phyloP scores from a whole-genome alignment of 352 stramenopile species.

The Nothophytophthora sp. region DNA sequence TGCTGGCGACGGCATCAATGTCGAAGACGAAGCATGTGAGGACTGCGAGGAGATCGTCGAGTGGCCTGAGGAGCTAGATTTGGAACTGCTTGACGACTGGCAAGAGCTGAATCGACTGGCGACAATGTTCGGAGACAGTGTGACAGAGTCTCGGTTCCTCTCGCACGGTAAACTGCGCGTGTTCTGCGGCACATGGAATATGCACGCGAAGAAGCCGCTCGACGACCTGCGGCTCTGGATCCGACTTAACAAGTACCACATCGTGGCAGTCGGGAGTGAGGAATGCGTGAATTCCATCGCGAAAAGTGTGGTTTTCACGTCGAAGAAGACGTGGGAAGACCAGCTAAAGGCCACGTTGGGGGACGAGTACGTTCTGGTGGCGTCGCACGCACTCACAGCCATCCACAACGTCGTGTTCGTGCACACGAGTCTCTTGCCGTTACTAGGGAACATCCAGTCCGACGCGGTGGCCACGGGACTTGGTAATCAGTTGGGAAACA shows the following conservation, averaged over 20 bases:
- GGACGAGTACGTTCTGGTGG: slow-evolving; percentile 88
- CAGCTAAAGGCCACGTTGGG: slow-evolving; percentile 61
- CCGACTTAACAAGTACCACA: slow-evolving; percentile 76
- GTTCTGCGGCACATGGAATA: slow-evolving; percentile 87
- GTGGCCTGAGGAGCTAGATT: slow-evolving; percentile 60
- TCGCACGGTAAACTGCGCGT: slow-evolving; percentile 51
- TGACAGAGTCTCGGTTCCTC: slow-evolving; percentile 44
- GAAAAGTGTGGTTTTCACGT: slow-evolving; percentile 93
- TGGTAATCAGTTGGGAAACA: slow-evolving; percentile 96
- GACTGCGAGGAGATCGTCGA: slow-evolving; percentile 22
- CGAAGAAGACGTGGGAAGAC: slow-evolving; percentile 85
- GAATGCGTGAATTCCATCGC: slow-evolving; percentile 94
- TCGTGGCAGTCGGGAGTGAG: slow-evolving; percentile 90
- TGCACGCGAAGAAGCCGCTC: slow-evolving; percentile 71
- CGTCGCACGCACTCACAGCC: slow-evolving; percentile 90
- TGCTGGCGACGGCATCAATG: not conserved
- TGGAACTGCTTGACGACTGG: slow-evolving; percentile 50
- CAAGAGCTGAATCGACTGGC: slow-evolving; percentile 42
- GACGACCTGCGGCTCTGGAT: slow-evolving; percentile 75
- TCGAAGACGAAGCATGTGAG: slow-evolving; percentile 17
- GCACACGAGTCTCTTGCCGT: slow-evolving; percentile 80
- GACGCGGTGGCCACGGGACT: slow-evolving; percentile 93
- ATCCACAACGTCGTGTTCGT: slow-evolving; percentile 95
- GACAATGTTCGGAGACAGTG: slow-evolving; percentile 19
- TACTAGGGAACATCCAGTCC: slow-evolving; percentile 88